Evolutionary conservation across 164 flowering plant genomes (phyloP).

Genomic region (Vitis rotundifolia): DNA sequence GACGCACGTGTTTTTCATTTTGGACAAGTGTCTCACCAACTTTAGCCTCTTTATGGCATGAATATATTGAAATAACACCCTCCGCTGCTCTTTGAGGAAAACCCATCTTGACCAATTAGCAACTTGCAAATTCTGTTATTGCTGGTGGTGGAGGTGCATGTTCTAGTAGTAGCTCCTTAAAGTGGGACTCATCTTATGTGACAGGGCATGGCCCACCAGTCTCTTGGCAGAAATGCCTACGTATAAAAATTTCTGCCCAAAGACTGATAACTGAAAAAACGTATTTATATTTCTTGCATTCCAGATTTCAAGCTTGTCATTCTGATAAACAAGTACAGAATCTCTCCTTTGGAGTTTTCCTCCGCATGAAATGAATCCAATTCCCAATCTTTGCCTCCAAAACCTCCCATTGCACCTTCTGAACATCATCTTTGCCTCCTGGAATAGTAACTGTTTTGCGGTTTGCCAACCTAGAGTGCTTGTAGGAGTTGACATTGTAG

Average conservation of each 20-base stretch:
- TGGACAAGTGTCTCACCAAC: slow-evolving; percentile 91
- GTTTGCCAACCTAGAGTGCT: slow-evolving; percentile 58
- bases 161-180: slow-evolving; percentile 80
- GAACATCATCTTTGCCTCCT: slow-evolving; percentile 66
- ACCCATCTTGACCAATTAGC: slow-evolving; percentile 92
- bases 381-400: slow-evolving; percentile 79
- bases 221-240: slow-evolving; percentile 92
- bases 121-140: slow-evolving; percentile 87
- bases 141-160: slow-evolving; percentile 99
- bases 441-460: too few relatives aligned
- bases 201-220: slow-evolving; percentile 86
- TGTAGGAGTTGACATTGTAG: slow-evolving; percentile 76
- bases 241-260: slow-evolving; percentile 84
- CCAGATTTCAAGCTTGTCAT: too few relatives aligned
- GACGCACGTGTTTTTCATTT: slow-evolving; percentile 95
- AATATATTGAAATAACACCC: slow-evolving; percentile 82
- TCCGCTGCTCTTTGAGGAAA: slow-evolving; percentile 97
- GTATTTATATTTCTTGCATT: slow-evolving; percentile 82
- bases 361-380: slow-evolving; percentile 82
- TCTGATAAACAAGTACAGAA: too few relatives aligned
- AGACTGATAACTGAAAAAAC: slow-evolving; percentile 94
- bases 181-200: slow-evolving; percentile 87
- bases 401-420: slow-evolving; percentile 83
- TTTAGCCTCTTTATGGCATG: slow-evolving; percentile 90
- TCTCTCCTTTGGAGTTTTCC: too few relatives aligned